Evolutionary conservation across 768 basidiomycete species (phyloP), one percentile per base, ranked within the genome.

Genomic region (Trametes sanguinea): DNA sequence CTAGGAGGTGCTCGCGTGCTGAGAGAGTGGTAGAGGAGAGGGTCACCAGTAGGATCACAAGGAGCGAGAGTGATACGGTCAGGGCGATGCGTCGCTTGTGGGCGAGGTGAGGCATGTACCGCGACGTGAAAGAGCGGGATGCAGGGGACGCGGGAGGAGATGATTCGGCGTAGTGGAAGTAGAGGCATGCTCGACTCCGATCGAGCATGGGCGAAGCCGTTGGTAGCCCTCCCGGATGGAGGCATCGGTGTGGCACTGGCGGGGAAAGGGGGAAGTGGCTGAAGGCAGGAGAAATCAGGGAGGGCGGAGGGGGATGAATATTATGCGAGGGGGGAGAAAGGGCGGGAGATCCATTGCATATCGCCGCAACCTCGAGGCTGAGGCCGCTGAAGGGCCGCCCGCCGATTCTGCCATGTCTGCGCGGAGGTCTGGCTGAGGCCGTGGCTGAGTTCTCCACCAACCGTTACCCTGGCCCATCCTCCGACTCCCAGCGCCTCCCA

Each of bases 41-140:
- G 45, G 51, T n/a, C 3, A 54, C 33, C 6, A 63, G 44, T 27
- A 40, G 32, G 39, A 60, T 42, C 32, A 33, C 53, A 6, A 37
- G 44, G 45, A 78, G 67, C 11, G 71, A 63, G 10, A 69, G 71
- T 52, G 69, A 73, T 8, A 71, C 64, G 6, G 66, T 66, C 53
- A 76, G 57, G 30, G 76, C 59, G 32, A 71, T 42, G 14, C 64
- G 61, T 9, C 67, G 58, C 44, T 51, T 65, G 32, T 50, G 51
- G 7, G 63, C 33, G 44, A 57, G 30, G 60, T 39, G 22, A 58
- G 33, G 33, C 58, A 64, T 64, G 54, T 43, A 60, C 42, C 58
- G 59, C 6, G 50, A 54, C n/a, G 46, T 8, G 30, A 45, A 51
- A 22, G 63, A 63, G 54, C 22, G 57, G 14, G 59, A 46, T 13